These are phyloP conservation scores for Pisolithus microcarpus DNA, from an alignment of 768 basidiomycete genomes.

Conservation along the genomic window DNA sequence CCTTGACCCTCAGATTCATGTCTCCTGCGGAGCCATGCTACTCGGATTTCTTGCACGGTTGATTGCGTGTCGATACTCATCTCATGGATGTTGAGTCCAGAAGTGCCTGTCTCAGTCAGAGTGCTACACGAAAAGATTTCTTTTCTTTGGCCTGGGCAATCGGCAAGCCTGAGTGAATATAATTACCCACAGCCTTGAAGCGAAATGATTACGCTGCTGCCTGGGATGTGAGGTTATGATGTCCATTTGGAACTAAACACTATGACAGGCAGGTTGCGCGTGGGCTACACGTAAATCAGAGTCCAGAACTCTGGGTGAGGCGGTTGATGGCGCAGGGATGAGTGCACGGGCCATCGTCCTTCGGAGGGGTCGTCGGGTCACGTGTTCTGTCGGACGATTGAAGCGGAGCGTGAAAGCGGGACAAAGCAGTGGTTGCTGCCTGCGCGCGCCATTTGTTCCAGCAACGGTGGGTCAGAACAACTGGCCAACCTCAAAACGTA, in stretches of 20 bases:
- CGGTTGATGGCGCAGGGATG: background rate
- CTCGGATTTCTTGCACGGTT: background rate
- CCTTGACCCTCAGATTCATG: background rate
- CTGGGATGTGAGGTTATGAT: no score
- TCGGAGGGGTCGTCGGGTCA: background rate
- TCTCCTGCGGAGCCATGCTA: background rate
- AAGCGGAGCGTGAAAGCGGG: slow-evolving; percentile 16
- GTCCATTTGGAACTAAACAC: no score
- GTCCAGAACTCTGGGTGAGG: background rate
- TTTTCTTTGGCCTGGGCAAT: background rate
- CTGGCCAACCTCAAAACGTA: slow-evolving; percentile 28
- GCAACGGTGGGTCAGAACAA: slow-evolving; percentile 31
- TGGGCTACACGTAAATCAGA: background rate
- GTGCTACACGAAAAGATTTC: background rate
- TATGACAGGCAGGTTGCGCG: background rate
- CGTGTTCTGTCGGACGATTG: slow-evolving; percentile 7
- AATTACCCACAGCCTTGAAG: background rate
- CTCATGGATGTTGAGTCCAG: background rate
- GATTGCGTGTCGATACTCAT: background rate
- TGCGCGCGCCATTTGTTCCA: slow-evolving; percentile 50
- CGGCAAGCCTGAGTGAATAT: background rate
- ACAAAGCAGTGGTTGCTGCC: slow-evolving; percentile 32
- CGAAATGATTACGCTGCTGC: background rate
- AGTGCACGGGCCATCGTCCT: slow-evolving; percentile 8
- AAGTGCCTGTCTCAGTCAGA: no score